Percentiles rank a stretch among this genome's conserved stretches.
Evolutionary conservation across 139 green algal species (phyloP).

Genomic region (Raphidocelis subcapitata): DNA sequence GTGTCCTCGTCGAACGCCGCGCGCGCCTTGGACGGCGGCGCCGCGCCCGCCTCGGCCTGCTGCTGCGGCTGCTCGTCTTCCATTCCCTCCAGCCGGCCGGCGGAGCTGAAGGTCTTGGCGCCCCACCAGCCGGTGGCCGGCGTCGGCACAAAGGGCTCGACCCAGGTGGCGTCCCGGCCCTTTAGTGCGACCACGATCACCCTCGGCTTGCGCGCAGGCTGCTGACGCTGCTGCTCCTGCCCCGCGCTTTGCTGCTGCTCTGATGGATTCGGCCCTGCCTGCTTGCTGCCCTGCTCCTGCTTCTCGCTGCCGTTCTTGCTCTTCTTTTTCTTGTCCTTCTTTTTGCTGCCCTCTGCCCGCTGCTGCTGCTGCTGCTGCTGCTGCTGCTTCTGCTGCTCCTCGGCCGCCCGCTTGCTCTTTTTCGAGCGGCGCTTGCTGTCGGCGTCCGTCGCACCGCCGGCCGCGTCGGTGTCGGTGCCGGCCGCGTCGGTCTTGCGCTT

Average conservation of each 20-base stretch:
- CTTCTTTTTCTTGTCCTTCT: constrained; percentile 21
- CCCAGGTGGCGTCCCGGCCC: constrained; percentile 6
- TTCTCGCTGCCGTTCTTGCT: not conserved
- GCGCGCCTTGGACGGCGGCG: constrained; percentile 8
- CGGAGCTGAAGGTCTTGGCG: constrained; percentile 58
- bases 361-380: constrained; percentile 10
- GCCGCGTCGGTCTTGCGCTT: not conserved
- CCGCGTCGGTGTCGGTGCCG: not conserved
- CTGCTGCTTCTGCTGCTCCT: constrained; percentile 6
- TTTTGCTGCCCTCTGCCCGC: constrained; percentile 10
- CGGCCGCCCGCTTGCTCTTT: not conserved
- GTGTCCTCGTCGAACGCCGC: constrained; percentile 70
- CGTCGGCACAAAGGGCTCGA: constrained; percentile 24
- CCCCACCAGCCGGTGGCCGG: constrained; percentile 74
- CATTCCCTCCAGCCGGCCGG: constrained; percentile 56
- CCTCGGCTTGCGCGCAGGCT: not conserved
- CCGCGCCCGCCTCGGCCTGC: not conserved
- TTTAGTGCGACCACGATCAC: constrained; percentile 42
- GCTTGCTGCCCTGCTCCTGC: constrained; percentile 1
- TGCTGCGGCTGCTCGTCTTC: constrained; percentile 38
- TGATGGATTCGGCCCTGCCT: constrained; percentile 2
- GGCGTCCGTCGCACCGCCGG: not conserved
- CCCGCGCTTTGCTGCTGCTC: not conserved
- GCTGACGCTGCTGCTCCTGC: constrained; percentile 28
- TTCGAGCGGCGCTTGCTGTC: not conserved